Percentiles rank a stretch among this genome's conserved stretches.
phyloP scores from a whole-genome alignment of 805 yeast species.

The Kuraishia floccosa region DNA sequence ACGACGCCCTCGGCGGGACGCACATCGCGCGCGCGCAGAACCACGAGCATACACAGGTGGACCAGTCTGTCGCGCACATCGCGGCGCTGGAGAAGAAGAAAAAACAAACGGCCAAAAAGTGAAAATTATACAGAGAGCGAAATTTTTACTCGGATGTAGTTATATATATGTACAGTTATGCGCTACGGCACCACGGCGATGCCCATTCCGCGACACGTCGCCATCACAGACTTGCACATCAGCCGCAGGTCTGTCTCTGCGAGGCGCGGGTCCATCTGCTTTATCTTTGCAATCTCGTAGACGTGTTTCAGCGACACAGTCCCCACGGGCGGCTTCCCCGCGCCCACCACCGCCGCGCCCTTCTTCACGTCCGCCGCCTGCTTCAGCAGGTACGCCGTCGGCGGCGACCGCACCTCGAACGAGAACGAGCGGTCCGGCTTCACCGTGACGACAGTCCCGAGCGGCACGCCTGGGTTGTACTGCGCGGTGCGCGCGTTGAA shows the following conservation, averaged over 20 bases:
- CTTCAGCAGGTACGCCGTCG: slow-evolving; percentile 76
- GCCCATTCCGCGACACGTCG: slow-evolving; percentile 87
- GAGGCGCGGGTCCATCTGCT: slow-evolving; percentile 78
- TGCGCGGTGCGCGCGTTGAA: slow-evolving; percentile 95
- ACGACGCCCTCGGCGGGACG: slow-evolving; percentile 21
- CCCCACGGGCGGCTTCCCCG: slow-evolving; percentile 23
- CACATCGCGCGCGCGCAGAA: slow-evolving; percentile 31
- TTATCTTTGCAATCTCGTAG: slow-evolving; percentile 90
- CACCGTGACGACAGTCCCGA: slow-evolving; percentile 77
- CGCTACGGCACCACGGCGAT: slow-evolving; percentile 61
- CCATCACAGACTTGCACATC: slow-evolving; percentile 71
- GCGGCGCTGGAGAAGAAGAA: slow-evolving; percentile 86
- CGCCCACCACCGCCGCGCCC: slow-evolving; percentile 65
- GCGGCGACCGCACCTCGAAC: slow-evolving; percentile 84
- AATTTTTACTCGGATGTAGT: too few species aligned
- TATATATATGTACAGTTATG: too few species aligned
- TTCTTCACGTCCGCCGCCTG: slow-evolving; percentile 73
- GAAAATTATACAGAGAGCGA: too few species aligned
- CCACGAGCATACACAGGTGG: slow-evolving; percentile 83
- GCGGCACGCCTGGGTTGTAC: slow-evolving; percentile 76
- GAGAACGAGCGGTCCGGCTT: slow-evolving; percentile 87
- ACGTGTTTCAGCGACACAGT: slow-evolving; percentile 71
- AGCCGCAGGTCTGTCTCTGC: slow-evolving; percentile 57
- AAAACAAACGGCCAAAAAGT: too few species aligned
- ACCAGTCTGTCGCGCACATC: slow-evolving; percentile 90